Evolutionary conservation across 805 yeast species (phyloP).

Genomic region (Kazachstania viticola): DNA sequence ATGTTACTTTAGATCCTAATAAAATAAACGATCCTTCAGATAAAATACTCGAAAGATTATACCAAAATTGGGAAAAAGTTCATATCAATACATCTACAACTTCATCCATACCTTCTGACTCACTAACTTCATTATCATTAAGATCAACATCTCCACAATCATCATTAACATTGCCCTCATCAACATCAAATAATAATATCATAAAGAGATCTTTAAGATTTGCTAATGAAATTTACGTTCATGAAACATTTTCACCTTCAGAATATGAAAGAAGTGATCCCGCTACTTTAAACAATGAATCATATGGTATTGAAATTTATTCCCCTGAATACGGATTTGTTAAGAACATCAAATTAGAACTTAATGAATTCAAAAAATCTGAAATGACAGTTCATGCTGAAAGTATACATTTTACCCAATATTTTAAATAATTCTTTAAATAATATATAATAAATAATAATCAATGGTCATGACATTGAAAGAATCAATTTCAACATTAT

Average conservation of each 20-base stretch:
- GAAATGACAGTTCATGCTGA: conserved; percentile 62
- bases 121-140: too few relatives aligned
- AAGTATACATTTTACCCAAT: conserved; percentile 55
- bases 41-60: background rate
- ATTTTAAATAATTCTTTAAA: conserved; percentile 28
- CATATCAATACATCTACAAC: too few relatives aligned
- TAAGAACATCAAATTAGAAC: conserved; percentile 42
- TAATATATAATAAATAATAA: too few relatives aligned
- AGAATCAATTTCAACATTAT: too few relatives aligned
- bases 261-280: conserved; percentile 21
- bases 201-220: too few relatives aligned
- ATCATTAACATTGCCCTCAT: too few relatives aligned
- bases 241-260: conserved; percentile 19
- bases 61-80: background rate
- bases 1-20: too few relatives aligned
- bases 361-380: conserved; percentile 50
- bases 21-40: background rate
- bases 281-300: conserved; percentile 4
- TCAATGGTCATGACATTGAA: too few relatives aligned
- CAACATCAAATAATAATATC: too few relatives aligned
- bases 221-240: conserved; percentile 17
- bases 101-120: too few relatives aligned
- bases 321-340: conserved; percentile 11
- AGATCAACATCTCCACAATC: too few relatives aligned
- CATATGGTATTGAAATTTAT: conserved; percentile 2